Percentiles rank a stretch among this genome's conserved stretches.
Conservation (phyloP, 2,329 filamentous ascomycete genomes). For the Passalora sequoiae region DNA sequence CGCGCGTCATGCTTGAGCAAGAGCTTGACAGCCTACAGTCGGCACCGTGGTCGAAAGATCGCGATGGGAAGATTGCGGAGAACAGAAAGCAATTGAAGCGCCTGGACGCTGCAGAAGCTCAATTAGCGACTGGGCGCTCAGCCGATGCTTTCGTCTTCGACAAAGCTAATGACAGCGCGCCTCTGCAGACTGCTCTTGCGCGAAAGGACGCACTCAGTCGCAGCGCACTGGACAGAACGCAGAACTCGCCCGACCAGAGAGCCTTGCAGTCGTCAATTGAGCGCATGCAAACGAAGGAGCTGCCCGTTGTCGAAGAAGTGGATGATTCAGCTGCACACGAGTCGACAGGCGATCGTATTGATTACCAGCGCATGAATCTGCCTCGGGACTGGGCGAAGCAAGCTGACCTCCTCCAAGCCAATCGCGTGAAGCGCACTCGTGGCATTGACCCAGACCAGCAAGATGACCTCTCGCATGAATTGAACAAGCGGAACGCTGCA, state of each 20-base stretch:
- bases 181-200: slow-evolving; percentile 1
- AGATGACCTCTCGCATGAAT: not conserved
- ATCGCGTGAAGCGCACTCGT: slow-evolving; percentile 25
- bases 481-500: not conserved
- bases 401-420: slow-evolving; percentile 27
- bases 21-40: slow-evolving; percentile 13
- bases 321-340: slow-evolving; percentile 32
- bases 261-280: slow-evolving; percentile 24
- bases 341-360: slow-evolving; percentile 26
- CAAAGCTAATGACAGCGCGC: not conserved
- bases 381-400: slow-evolving; percentile 26
- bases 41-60: slow-evolving; percentile 12
- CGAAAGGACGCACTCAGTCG: not conserved
- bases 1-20: slow-evolving; percentile 17
- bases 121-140: slow-evolving; percentile 1
- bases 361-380: slow-evolving; percentile 15
- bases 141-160: slow-evolving; percentile 1
- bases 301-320: slow-evolving; percentile 15
- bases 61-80: too few relatives aligned
- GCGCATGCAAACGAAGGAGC: slow-evolving; percentile 26
- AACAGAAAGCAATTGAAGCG: slow-evolving; percentile 3
- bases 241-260: not conserved
- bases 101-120: slow-evolving; percentile 4
- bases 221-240: not conserved
- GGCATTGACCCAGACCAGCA: not conserved